These are phyloP conservation scores for Candida frijolesensis DNA, from an alignment of 1,139 yeast species.

Conservation along the genomic window DNA sequence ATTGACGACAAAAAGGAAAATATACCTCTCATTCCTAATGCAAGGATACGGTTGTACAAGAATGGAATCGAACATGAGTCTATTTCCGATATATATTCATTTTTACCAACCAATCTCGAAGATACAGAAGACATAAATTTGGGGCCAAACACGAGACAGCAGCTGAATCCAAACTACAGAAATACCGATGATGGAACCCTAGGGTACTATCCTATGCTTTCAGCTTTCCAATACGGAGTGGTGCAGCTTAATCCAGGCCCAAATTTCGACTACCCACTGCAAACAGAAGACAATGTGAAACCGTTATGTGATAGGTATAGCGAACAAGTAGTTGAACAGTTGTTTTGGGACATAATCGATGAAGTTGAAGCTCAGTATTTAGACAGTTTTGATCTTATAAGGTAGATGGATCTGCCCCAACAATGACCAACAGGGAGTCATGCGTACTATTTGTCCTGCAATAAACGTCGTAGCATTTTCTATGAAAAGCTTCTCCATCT, in stretches of 20 bases:
- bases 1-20: constrained; percentile 27
- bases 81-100: constrained; percentile 70
- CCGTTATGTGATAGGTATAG: constrained; percentile 65
- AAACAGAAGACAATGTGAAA: constrained; percentile 34
- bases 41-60: constrained; percentile 67
- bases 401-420: constrained; percentile 25
- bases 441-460: constrained; percentile 21
- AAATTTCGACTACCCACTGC: constrained; percentile 51
- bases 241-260: constrained; percentile 76
- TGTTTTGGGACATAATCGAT: constrained; percentile 81
- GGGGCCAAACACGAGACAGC: constrained; percentile 42
- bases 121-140: constrained; percentile 26
- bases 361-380: constrained; percentile 74
- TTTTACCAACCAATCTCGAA: constrained; percentile 57
- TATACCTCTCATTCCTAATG: constrained; percentile 52
- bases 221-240: constrained; percentile 79
- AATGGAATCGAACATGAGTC: constrained; percentile 70
- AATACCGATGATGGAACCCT: constrained; percentile 76
- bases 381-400: constrained; percentile 43
- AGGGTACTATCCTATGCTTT: constrained; percentile 91
- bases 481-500: constrained; percentile 39
- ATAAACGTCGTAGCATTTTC: constrained; percentile 47
- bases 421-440: constrained; percentile 13
- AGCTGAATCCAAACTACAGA: constrained; percentile 49
- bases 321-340: constrained; percentile 77